A percentile compares a stretch with the other conserved stretches of the same genome.
Conservation (phyloP, 2,329 filamentous ascomycete species). For the Neoarthrinium moseri region DNA sequence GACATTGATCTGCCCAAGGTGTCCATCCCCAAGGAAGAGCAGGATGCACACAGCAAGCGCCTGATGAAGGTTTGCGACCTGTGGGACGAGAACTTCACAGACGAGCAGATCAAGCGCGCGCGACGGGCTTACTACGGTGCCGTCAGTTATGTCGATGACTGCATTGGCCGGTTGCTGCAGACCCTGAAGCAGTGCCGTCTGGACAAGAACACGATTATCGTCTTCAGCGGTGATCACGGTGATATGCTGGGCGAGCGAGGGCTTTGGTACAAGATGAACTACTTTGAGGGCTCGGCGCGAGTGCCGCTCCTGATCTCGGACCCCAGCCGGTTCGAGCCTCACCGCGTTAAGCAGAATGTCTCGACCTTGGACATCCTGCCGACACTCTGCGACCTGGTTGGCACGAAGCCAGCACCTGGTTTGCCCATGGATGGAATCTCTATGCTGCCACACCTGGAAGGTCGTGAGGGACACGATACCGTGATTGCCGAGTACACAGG, state of each 20-base stretch:
- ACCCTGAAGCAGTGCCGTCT: slow-evolving; percentile 78
- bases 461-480: slow-evolving; percentile 70
- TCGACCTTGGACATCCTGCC: slow-evolving; percentile 89
- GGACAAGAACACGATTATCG: slow-evolving; percentile 81
- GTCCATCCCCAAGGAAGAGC: slow-evolving; percentile 74
- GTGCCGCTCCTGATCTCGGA: slow-evolving; percentile 86
- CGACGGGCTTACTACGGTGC: slow-evolving; percentile 89
- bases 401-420: slow-evolving; percentile 64
- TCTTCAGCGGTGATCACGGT: slow-evolving; percentile 92
- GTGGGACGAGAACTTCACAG: slow-evolving; percentile 78
- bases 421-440: slow-evolving; percentile 87
- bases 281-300: slow-evolving; percentile 87
- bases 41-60: slow-evolving; percentile 84
- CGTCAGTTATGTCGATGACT: slow-evolving; percentile 91
- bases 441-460: slow-evolving; percentile 74
- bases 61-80: slow-evolving; percentile 84
- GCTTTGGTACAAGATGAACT: slow-evolving; percentile 97
- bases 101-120: slow-evolving; percentile 82
- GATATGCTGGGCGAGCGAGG: slow-evolving; percentile 94
- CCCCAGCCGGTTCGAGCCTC: slow-evolving; percentile 72
- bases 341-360: slow-evolving; percentile 78
- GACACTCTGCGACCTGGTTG: slow-evolving; percentile 81
- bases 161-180: slow-evolving; percentile 78
- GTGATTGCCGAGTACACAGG: slow-evolving; percentile 96
- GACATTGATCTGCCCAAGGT: slow-evolving; percentile 83